Base-by-base conservation (phyloP, 306 rosid genomes). In the Dryas drummondii region DNA sequence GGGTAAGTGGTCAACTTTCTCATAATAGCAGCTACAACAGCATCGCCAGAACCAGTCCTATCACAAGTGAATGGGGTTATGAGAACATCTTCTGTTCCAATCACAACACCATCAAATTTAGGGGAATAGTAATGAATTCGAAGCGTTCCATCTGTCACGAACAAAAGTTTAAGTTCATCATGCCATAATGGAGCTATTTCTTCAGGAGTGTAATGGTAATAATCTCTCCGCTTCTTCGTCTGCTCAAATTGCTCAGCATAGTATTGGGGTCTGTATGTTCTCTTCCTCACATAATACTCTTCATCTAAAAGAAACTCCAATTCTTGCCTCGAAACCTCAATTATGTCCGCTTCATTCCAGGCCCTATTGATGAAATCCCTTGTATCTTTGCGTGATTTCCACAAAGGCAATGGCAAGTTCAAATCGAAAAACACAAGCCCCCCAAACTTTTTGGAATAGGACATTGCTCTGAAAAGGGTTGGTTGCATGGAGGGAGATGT, bases 21-120 rank as follows among this genome's bases (percentile, higher is more conserved):
- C 70, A 92, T 53, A 63, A 96, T 89, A 15, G 81, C 99, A 64
- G 98, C 99, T 59, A 96, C 99, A 66, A 96, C 77, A 1, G 99
- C 99, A 58, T 96, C 99, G 2, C 99, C 97, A 4, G 99, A 92
- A n/a, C 98, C 98, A 9, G 97, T 96, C 71, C 99, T 86, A 76
- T 92, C 99, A 19, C 97, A 96, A 3, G 99, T 96, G 83, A 78
- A 90, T 2, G 99, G 99, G 50, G 98, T 92, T 80, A 96, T 83
- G 68, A 96, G 96, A 42, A 92, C 99, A 76, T 96, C 98, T 81
- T 96, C 99, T 2, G 98, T 96, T 59, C 98, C 98, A 48, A 90
- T 73, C 73, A 90, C 97, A 64, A 78, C 83, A 6, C 98, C 96
- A 37, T 96, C 86, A 57, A 89, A 92, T 4, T 78, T 67, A 75